These are phyloP conservation scores for Steccherinum ochraceum DNA, from an alignment of 768 basidiomycete species.

Conservation along the genomic window DNA sequence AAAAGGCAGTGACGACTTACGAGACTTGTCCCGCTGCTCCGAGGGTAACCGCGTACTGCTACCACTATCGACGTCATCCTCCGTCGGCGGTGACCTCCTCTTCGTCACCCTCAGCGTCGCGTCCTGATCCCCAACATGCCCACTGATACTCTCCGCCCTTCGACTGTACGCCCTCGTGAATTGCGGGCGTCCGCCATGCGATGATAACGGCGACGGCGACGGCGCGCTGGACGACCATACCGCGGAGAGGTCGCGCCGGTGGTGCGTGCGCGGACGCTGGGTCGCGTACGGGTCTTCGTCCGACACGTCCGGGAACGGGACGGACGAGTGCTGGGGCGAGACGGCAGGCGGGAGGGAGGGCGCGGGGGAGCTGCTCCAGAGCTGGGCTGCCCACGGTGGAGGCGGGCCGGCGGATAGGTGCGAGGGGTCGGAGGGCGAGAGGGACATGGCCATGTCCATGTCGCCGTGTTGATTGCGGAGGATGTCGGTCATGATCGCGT, in stretches of 20 bases:
- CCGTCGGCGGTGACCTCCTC: conserved; percentile 25
- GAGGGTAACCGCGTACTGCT: conserved; percentile 16
- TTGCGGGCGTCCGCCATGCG: conserved; percentile 29
- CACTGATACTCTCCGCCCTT: conserved; percentile 58
- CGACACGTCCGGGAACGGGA: conserved; percentile 8
- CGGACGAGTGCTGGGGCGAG: conserved; percentile 20
- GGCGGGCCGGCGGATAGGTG: conserved; percentile 28
- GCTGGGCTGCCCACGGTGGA: conserved; percentile 61
- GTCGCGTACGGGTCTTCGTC: conserved; percentile 35
- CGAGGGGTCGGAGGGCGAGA: conserved; percentile 57
- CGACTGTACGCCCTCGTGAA: conserved; percentile 58
- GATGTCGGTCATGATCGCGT: conserved; percentile 17
- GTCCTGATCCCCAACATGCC: conserved; percentile 56
- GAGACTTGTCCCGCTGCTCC: conserved; percentile 10
- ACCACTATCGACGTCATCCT: conserved; percentile 12
- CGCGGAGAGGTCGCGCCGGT: conserved; percentile 35
- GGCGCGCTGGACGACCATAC: conserved; percentile 69
- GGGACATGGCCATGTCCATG: conserved; percentile 27
- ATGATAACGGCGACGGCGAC: conserved; percentile 36
- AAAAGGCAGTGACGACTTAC: conserved; percentile 12
- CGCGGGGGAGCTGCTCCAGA: conserved; percentile 52
- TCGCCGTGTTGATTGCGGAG: conserved; percentile 13
- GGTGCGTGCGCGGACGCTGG: conserved; percentile 32
- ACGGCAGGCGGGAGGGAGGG: conserved; percentile 34
- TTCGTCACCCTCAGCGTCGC: conserved; percentile 67